A percentile compares a stretch with the other conserved stretches of the same genome.
These are phyloP conservation scores for Paraglomus brasilianum DNA, from an alignment of 192 early-diverging fungal genomes.

Conservation along the genomic window DNA sequence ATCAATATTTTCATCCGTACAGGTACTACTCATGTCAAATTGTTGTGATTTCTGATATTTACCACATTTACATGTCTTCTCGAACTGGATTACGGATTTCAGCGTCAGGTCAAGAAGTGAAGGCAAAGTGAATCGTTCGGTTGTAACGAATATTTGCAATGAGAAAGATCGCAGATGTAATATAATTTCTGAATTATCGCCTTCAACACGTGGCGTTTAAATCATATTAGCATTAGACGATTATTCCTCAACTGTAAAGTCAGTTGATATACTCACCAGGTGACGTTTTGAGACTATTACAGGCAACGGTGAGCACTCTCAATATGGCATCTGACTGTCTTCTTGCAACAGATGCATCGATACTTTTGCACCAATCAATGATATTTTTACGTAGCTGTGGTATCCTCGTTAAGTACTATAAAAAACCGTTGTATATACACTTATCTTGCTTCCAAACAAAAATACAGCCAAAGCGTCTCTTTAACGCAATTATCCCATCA, in stretches of 20 bases:
- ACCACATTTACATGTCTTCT: conserved; percentile 38
- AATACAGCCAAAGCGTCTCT: not conserved
- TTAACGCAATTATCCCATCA: too few relatives aligned
- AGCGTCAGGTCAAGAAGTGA: conserved; percentile 46
- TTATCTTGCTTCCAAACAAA: not conserved
- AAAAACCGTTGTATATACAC: not conserved
- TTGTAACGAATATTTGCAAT: conserved; percentile 20
- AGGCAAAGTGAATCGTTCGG: conserved; percentile 25
- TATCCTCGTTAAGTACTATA: conserved; percentile 35
- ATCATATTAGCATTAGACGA: not conserved
- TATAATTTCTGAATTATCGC: not conserved
- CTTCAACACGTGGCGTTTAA: not conserved
- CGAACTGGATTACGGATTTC: conserved; percentile 39
- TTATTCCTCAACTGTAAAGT: not conserved
- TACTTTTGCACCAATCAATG: conserved; percentile 35
- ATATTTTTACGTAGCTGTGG: conserved; percentile 31
- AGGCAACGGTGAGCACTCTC: conserved; percentile 23
- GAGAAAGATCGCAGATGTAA: conserved; percentile 41
- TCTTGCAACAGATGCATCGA: conserved; percentile 27
- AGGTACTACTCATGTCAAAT: not conserved
- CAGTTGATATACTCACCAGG: conserved; percentile 24
- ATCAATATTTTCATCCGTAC: not conserved
- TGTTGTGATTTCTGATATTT: not conserved
- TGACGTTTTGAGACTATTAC: conserved; percentile 12
- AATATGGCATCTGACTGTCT: conserved; percentile 39